Evolutionary conservation across 1,139 yeast species (phyloP).

Genomic region (Sugiyamaella neomexicana): DNA sequence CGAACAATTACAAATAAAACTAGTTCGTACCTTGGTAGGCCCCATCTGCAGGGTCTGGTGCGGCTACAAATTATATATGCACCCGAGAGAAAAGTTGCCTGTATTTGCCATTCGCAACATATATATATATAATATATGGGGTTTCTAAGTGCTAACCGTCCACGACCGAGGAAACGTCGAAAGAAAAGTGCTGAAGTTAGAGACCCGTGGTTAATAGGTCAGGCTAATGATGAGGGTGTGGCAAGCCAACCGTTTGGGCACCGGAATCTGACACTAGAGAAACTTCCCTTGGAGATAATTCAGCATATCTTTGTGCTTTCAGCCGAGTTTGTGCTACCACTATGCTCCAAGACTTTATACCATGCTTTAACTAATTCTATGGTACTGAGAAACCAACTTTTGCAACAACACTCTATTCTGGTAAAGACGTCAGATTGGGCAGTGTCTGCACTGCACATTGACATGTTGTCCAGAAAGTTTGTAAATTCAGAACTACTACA

Average conservation of each 20-base stretch:
- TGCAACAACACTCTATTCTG: background rate
- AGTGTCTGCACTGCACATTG: constrained; percentile 1
- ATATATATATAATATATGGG: constrained; percentile 4
- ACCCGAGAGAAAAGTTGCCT: background rate
- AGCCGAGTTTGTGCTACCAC: constrained; percentile 8
- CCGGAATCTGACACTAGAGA: constrained; percentile 1
- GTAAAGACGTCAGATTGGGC: background rate
- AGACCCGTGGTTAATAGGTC: background rate
- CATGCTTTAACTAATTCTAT: background rate
- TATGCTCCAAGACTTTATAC: constrained; percentile 6
- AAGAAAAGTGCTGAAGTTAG: background rate
- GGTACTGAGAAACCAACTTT: constrained; percentile 3
- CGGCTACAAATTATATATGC: background rate
- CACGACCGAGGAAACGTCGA: constrained; percentile 1
- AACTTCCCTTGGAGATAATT: constrained; percentile 14
- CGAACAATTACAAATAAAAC: too few species aligned
- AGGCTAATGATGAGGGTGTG: background rate
- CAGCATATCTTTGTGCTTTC: constrained; percentile 12
- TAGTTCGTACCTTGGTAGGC: too few species aligned
- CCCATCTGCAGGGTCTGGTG: background rate
- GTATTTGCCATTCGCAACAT: too few species aligned
- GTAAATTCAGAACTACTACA: background rate
- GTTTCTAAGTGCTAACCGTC: constrained; percentile 7
- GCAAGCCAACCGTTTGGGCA: background rate
- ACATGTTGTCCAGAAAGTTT: constrained; percentile 9